Evolutionary conservation across 495 filamentous ascomycete genomes (phyloP), one percentile per base, ranked within the genome.

Genomic region (Hypomontagnella submonticulosa): DNA sequence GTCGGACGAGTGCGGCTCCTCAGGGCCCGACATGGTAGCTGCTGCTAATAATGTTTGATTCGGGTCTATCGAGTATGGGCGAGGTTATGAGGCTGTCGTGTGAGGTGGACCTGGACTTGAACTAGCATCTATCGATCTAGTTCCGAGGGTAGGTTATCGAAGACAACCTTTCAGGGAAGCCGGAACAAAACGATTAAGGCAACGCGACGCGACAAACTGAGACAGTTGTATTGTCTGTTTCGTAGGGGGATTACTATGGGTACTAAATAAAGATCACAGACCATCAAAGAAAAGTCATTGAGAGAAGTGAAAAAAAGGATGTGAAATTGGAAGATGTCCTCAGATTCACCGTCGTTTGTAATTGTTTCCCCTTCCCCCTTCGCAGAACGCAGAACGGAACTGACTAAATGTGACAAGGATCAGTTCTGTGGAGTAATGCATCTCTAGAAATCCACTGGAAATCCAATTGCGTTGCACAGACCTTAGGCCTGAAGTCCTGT

Each of bases 301-400:
- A 32, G 38, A 61, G 41, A 62, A 69, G 42, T 49, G 36, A 58
- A 55, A 36, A 57, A 59, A 57, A 19, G 27, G 43, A 59, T 47
- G 58, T 58, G 51, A 61, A 57, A 54, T 36, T 48, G 47, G 12
- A 55, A 60, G 15, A 57, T 44, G 65, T 54, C 43, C 19, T 59
- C 33, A 53, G 42, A 51, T 67, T 63, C 58, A 67, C 65, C 65
- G 66, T 69, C 50, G 60, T 69, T 63, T 56, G 60, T 51, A 69
- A 52, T 67, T 67, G 58, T 62, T 58, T 69, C 50, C 66, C 66
- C 60, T 69, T 64, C 60, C 60, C 66, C 66, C 66, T 69, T 69
- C 66, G 55, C 47, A 63, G 50, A 27, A 27, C 66, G 55, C 47
- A 63, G 50, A 27, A 27, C 23, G 23, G 60, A 69, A 56, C 50